Conservation (phyloP, 768 basidiomycete genomes). For the Leccinum boreale region DNA sequence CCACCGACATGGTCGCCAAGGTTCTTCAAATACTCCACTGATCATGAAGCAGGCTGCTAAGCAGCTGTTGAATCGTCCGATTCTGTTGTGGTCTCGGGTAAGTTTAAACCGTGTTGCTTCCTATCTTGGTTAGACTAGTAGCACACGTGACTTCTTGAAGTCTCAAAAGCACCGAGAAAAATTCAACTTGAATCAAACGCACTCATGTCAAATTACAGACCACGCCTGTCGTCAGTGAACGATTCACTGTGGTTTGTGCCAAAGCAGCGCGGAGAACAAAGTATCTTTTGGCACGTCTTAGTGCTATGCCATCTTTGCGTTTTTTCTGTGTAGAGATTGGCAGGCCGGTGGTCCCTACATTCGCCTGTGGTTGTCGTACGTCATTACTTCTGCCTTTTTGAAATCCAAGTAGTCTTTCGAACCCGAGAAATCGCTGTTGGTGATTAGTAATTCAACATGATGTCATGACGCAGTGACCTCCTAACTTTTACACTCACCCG, state of each 20-base stretch:
- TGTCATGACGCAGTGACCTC: slow-evolving; percentile 10
- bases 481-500: neutral
- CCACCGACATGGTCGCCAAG: neutral
- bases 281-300: slow-evolving; percentile 26
- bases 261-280: slow-evolving; percentile 33
- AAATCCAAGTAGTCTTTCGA: neutral
- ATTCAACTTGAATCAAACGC: slow-evolving; percentile 19
- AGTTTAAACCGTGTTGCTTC: no score
- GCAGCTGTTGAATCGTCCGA: no score
- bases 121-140: no score
- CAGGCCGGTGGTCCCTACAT: slow-evolving; percentile 33
- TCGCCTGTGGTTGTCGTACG: neutral
- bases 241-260: slow-evolving; percentile 29
- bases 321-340: slow-evolving; percentile 17
- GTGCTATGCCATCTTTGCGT: slow-evolving; percentile 28
- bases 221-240: slow-evolving; percentile 11
- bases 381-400: neutral
- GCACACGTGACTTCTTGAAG: neutral
- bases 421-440: neutral
- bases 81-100: no score
- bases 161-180: neutral
- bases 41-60: no score
- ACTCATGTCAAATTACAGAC: slow-evolving; percentile 35
- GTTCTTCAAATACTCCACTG: neutral
- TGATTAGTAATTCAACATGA: slow-evolving; percentile 1